Conservation (phyloP, 495 filamentous ascomycete species). For the Geopyxis carbonaria region DNA sequence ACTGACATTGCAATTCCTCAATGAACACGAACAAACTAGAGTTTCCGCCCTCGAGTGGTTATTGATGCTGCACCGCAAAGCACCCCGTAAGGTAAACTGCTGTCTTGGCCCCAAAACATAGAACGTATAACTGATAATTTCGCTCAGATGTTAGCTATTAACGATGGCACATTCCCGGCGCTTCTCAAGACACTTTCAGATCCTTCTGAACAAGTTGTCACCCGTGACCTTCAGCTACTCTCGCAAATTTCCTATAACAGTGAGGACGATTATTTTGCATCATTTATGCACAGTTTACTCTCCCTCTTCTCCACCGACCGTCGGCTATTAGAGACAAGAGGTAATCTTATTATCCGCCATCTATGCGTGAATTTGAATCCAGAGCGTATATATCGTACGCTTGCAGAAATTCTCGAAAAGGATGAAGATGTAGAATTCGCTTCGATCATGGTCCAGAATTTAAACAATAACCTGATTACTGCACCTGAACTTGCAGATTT, state of each 20-base stretch:
- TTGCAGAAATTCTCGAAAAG: slow-evolving; percentile 93
- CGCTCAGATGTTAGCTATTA: slow-evolving; percentile 52
- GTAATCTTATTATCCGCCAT: slow-evolving; percentile 91
- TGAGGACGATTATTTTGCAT: slow-evolving; percentile 90
- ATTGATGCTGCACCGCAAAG: slow-evolving; percentile 91
- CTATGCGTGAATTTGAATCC: slow-evolving; percentile 82
- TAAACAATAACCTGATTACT: slow-evolving; percentile 98
- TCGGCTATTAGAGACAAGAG: slow-evolving; percentile 73
- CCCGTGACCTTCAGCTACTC: slow-evolving; percentile 80
- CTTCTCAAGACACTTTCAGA: slow-evolving; percentile 93
- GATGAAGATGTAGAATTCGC: slow-evolving; percentile 98
- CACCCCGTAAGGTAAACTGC: slow-evolving; percentile 60
- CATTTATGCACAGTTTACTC: slow-evolving; percentile 93
- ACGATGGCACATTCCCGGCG: slow-evolving; percentile 92
- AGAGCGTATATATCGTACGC: slow-evolving; percentile 86
- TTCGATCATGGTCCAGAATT: slow-evolving; percentile 97
- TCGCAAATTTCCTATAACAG: slow-evolving; percentile 93
- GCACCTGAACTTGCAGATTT: slow-evolving; percentile 86
- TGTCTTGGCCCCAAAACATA: slow-evolving; percentile 1
- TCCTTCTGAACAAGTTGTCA: slow-evolving; percentile 88
- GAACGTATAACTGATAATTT: slow-evolving; percentile 15
- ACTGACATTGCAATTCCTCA: slow-evolving; percentile 82
- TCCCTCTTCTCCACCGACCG: slow-evolving; percentile 92
- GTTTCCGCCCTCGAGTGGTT: slow-evolving; percentile 91
- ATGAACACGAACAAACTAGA: slow-evolving; percentile 89